These are phyloP conservation scores for Orbilia blumenaviensis DNA, from an alignment of 2,329 filamentous ascomycete species.

Conservation along the genomic window DNA sequence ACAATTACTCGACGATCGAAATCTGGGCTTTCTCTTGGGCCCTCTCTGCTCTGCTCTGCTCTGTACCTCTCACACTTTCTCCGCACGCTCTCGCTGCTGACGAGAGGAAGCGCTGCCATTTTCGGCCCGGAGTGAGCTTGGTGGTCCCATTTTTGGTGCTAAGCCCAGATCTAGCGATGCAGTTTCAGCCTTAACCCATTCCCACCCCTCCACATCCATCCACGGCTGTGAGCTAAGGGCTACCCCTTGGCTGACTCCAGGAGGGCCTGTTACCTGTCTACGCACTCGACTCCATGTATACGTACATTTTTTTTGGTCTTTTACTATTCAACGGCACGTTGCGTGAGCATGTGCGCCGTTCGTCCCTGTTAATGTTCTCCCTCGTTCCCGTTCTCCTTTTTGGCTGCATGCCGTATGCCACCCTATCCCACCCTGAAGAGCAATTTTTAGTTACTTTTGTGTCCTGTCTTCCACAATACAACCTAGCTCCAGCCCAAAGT, in stretches of 20 bases:
- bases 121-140: slow-evolving; percentile 16
- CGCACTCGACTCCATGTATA: background rate
- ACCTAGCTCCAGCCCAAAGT: too few relatives aligned
- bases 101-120: background rate
- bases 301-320: too few relatives aligned
- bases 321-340: slow-evolving; percentile 34
- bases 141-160: slow-evolving; percentile 16
- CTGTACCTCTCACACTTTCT: background rate
- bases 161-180: slow-evolving; percentile 18
- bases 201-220: background rate
- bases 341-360: slow-evolving; percentile 36
- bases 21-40: background rate
- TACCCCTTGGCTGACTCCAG: slow-evolving; percentile 6
- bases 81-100: background rate
- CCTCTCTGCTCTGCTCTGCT: background rate
- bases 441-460: slow-evolving; percentile 22
- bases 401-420: background rate
- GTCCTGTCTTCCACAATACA: slow-evolving; percentile 21
- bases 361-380: background rate
- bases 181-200: slow-evolving; percentile 52
- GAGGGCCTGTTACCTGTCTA: slow-evolving; percentile 9
- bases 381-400: slow-evolving; percentile 12
- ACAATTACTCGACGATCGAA: background rate
- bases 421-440: background rate
- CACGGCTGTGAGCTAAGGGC: background rate